Evolutionary conservation across 805 yeast species (phyloP), one percentile per base, ranked within the genome.

Genomic region (Metschnikowia matae): DNA sequence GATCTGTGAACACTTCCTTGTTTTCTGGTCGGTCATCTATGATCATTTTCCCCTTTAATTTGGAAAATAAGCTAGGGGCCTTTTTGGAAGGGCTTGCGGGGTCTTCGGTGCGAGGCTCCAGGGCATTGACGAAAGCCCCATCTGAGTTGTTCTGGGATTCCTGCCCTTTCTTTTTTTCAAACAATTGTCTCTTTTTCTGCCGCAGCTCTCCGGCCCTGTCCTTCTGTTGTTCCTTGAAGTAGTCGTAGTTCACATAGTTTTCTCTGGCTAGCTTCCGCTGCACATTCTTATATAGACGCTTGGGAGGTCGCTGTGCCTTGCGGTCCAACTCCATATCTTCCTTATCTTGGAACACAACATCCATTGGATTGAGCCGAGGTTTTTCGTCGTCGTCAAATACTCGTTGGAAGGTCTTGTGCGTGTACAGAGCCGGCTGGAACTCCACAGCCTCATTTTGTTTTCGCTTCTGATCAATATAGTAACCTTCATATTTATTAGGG

Each of bases 321-420:
- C 57, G 62, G 20, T 55, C 61, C 41, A 62, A 58, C 13, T 60
- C 62, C 18, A 55, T 57, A 26, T 57, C 60, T 7, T 47, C 42
- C 8, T 42, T 40, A 21, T 62, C 66, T 35, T 68, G 66, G 54
- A 74, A 74, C 5, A 74, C 77, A 37, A 62, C 56, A 48, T 71
- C 75, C 54, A 68, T 68, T 2, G 78, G 78, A 49, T 70, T 73
- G 44, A 68, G 67, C 39, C 57, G 60, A 44, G 70, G 73, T 6
- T 67, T 65, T 21, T 59, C 59, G 17, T 57, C 59, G 14, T 49
- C 48, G 38, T 67, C 54, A 50, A 73, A 73, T 3, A 73, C 74
- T 5, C 72, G 72, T 21, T 57, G 52, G 53, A 72, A 71, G 1
- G 76, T 72, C 48, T 66, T 67, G 50, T 71, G 77, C 1, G 74